Conservation (phyloP, 768 basidiomycete species). For the Nidularia sp. region DNA sequence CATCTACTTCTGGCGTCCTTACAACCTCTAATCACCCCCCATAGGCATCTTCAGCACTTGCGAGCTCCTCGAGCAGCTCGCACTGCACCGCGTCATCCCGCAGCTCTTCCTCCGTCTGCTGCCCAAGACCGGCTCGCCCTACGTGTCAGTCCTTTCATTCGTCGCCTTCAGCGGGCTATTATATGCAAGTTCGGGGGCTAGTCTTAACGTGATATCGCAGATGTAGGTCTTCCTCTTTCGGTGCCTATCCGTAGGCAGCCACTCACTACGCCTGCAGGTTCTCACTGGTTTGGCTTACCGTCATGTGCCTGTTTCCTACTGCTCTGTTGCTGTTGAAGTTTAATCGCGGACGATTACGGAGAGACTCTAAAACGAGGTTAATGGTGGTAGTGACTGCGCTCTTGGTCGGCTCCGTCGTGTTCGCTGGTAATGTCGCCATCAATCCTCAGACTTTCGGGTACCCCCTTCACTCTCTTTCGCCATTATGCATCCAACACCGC, state of each 20-base stretch:
- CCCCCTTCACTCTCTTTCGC: slow-evolving; percentile 10
- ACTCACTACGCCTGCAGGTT: slow-evolving; percentile 34
- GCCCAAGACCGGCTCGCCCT: slow-evolving; percentile 47
- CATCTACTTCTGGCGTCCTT: neutral
- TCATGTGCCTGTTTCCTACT: slow-evolving; percentile 63
- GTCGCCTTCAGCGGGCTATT: slow-evolving; percentile 43
- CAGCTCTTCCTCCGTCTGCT: slow-evolving; percentile 40
- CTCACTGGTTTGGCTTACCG: slow-evolving; percentile 61
- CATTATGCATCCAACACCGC: too few relatives aligned
- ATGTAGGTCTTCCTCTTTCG: slow-evolving; percentile 31
- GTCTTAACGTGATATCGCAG: slow-evolving; percentile 49
- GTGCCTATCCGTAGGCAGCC: too few relatives aligned
- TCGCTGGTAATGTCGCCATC: slow-evolving; percentile 58
- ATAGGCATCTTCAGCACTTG: slow-evolving; percentile 55
- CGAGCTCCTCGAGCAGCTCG: slow-evolving; percentile 54
- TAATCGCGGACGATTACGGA: slow-evolving; percentile 55
- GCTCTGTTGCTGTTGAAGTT: slow-evolving; percentile 59
- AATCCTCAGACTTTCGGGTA: slow-evolving; percentile 55
- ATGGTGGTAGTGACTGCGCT: slow-evolving; percentile 36
- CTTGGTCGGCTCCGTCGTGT: slow-evolving; percentile 34
- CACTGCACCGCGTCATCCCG: slow-evolving; percentile 61
- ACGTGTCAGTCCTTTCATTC: slow-evolving; percentile 49
- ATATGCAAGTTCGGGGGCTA: slow-evolving; percentile 56
- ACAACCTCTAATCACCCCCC: neutral
- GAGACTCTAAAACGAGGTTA: slow-evolving; percentile 35